Evolutionary conservation across 352 stramenopile genomes (phyloP), one percentile per base, ranked within the genome.

Genomic region (Pythium scleroteichum): DNA sequence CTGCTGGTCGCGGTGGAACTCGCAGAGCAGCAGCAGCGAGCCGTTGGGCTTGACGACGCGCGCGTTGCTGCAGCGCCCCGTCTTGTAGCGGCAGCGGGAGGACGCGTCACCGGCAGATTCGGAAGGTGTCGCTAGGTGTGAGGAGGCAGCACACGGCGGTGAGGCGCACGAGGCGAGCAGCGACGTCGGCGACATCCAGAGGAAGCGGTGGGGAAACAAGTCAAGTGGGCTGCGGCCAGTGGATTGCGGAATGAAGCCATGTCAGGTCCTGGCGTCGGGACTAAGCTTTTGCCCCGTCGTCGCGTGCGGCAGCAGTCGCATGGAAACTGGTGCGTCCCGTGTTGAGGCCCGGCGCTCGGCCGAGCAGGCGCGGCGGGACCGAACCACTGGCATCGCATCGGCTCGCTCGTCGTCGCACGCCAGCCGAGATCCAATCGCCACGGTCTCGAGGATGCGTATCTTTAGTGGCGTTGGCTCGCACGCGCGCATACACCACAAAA

Each of bases 1-100:
- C 61, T 93, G 83, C 59, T 93, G 85, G 55, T 75, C 76, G 38
- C 85, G 83, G 44, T 95, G 85, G 62, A 87, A 82, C 59, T 95
- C 82, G 47, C 85, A 95, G 17, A 95, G 79, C 49, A 92, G 66
- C 13, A 93, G 69, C 4, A 85, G 68, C 22, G 73, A 83, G 29
- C 85, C 83, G 51, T 93, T 93, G 19, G 83, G 67, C 52, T 95
- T 95, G 17, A 87, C 68, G 35, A 86, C 83, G 10, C 85, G 78
- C 6, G 70, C 42, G 65, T 93, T 90, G 17, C 63, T 76, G 56
- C 85, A 93, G 3, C 82, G 78, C 5, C 84, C 83, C 1, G 86
- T 92, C 74, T 94, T 92, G 79, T 94, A 95, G 0, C 78, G 76
- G 64, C 86, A 95, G 20, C 71, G 74, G 7, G 64, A 58, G 4